These are phyloP conservation scores for Pneumocystis canis DNA, from an alignment of 1,139 yeast species.

Conservation along the genomic window DNA sequence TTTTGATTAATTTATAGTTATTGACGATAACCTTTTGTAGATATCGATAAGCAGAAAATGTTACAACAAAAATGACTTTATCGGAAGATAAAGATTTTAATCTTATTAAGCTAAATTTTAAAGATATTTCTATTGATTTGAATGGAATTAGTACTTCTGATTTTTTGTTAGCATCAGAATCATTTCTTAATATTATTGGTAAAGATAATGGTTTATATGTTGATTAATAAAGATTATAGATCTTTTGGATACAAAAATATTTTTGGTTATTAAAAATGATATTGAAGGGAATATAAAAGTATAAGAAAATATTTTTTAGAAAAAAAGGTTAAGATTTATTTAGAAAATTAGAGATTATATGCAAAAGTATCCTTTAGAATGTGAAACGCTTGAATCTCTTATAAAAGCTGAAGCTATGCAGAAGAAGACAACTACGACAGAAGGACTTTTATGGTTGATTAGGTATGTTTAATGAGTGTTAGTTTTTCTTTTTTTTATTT, in stretches of 20 bases:
- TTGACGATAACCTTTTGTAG: too few relatives aligned
- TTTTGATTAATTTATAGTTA: too few relatives aligned
- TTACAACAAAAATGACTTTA: not conserved
- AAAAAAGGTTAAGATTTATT: not conserved
- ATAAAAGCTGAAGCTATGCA: conserved; percentile 52
- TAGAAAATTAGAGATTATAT: conserved; percentile 53
- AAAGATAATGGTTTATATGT: conserved; percentile 16
- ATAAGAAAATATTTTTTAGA: conserved; percentile 1
- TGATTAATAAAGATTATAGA: conserved; percentile 24
- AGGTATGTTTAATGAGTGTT: conserved; percentile 17
- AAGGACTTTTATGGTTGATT: conserved; percentile 76
- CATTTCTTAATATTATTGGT: conserved; percentile 67
- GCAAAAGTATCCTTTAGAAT: conserved; percentile 46
- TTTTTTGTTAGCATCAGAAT: conserved; percentile 72
- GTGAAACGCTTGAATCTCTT: conserved; percentile 60
- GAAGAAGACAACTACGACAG: conserved; percentile 66
- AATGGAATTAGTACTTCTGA: conserved; percentile 53
- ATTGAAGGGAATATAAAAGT: conserved; percentile 68
- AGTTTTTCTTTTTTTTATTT: not conserved
- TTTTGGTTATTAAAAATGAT: conserved; percentile 71
- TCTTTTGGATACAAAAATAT: conserved; percentile 72
- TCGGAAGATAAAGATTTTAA: not conserved
- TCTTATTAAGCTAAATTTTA: conserved; percentile 28
- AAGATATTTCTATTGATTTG: conserved; percentile 55
- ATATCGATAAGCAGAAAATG: not conserved